These are phyloP conservation scores for Colletotrichum chlorophyti DNA, from an alignment of 2,329 filamentous ascomycete species.

Conservation along the genomic window DNA sequence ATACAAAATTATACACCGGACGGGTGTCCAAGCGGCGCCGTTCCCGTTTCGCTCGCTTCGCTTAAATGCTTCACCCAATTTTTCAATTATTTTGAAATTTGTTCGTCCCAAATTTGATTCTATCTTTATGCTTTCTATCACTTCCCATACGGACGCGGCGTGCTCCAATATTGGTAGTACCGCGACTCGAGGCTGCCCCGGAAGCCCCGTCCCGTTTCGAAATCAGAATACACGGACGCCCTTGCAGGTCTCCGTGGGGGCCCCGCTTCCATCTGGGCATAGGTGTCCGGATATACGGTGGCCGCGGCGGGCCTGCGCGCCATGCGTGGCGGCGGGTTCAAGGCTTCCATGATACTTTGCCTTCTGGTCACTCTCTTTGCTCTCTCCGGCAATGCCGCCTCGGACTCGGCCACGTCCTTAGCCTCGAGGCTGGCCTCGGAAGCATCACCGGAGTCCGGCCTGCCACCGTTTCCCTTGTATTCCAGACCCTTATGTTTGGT, in stretches of 20 bases:
- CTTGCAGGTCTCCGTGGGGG: background rate
- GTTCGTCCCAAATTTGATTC: background rate
- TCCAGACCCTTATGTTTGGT: background rate
- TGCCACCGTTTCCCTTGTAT: background rate
- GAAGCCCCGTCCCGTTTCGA: background rate
- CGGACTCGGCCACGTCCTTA: background rate
- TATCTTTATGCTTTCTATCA: slow-evolving; percentile 1
- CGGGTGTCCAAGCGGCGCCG: background rate
- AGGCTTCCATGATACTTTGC: slow-evolving; percentile 22
- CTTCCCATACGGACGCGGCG: background rate
- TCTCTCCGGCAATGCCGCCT: slow-evolving; percentile 9
- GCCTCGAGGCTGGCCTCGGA: background rate
- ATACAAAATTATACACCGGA: slow-evolving; percentile 2
- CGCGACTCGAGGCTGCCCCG: background rate
- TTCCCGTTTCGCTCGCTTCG: slow-evolving; percentile 5
- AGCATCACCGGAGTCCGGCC: background rate
- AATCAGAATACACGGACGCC: slow-evolving; percentile 4
- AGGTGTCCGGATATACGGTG: background rate
- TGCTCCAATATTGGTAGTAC: slow-evolving; percentile 3
- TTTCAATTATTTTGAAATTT: no score
- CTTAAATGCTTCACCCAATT: slow-evolving; percentile 3
- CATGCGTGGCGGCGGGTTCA: background rate
- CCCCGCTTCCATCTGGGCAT: background rate
- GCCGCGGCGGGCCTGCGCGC: background rate
- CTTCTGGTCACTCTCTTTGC: slow-evolving; percentile 23